Conservation (phyloP, 495 filamentous ascomycete genomes). For the Penicillium turbatum region DNA sequence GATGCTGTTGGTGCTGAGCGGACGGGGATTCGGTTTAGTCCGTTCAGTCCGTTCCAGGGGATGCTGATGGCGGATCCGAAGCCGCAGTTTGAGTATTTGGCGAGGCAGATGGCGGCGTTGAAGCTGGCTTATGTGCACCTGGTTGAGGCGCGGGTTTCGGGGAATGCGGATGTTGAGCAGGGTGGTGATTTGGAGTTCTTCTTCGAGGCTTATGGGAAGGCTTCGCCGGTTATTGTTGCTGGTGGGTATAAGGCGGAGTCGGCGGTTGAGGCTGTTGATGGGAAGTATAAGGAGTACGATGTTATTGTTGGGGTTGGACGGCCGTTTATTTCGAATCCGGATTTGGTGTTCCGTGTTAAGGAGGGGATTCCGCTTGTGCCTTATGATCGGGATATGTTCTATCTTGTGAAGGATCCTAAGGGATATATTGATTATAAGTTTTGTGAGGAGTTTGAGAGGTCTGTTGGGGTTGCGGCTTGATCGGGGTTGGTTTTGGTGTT, state of each 20-base stretch:
- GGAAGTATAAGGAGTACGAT: conserved; percentile 50
- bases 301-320: conserved; percentile 57
- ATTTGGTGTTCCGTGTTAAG: conserved; percentile 60
- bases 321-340: conserved; percentile 66
- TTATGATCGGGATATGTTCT: conserved; percentile 60
- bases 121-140: conserved; percentile 64
- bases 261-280: conserved; percentile 50
- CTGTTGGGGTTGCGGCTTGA: conserved; percentile 22
- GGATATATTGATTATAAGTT: conserved; percentile 63
- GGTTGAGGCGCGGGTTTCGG: conserved; percentile 50
- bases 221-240: conserved; percentile 55
- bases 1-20: conserved; percentile 60
- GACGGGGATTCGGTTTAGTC: conserved; percentile 60
- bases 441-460: conserved; percentile 35
- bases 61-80: conserved; percentile 63
- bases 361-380: conserved; percentile 50
- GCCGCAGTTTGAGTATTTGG: conserved; percentile 58
- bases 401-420: conserved; percentile 37
- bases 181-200: conserved; percentile 50
- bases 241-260: conserved; percentile 51
- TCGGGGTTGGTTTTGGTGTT: conserved; percentile 1
- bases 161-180: conserved; percentile 40
- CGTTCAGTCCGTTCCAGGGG: conserved; percentile 61
- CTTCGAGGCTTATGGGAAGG: conserved; percentile 38
- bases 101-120: conserved; percentile 48